phyloP scores from a whole-genome alignment of 352 stramenopile species.

The Pythium guiyangense region DNA sequence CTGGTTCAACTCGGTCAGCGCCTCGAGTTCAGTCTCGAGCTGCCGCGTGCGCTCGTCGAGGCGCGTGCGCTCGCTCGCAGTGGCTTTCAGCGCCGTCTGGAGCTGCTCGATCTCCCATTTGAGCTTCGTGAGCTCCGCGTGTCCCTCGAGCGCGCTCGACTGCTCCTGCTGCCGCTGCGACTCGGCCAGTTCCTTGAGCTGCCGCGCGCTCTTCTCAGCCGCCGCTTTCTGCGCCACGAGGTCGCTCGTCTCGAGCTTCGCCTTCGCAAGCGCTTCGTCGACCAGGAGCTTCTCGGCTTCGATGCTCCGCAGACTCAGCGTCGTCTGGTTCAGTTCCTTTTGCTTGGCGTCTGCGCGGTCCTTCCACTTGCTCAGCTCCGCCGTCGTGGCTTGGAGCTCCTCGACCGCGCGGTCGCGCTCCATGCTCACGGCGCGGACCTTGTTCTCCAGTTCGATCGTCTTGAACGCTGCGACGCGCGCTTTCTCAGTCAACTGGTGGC shows the following conservation, averaged over 20 bases:
- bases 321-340: slow-evolving; percentile 27
- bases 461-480: slow-evolving; percentile 15
- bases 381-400: slow-evolving; percentile 12
- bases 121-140: slow-evolving; percentile 21
- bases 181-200: slow-evolving; percentile 9
- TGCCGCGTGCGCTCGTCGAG: slow-evolving; percentile 20
- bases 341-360: slow-evolving; percentile 25
- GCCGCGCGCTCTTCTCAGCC: background rate
- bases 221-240: slow-evolving; percentile 7
- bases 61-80: slow-evolving; percentile 34
- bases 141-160: slow-evolving; percentile 11
- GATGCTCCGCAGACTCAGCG: slow-evolving; percentile 13
- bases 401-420: slow-evolving; percentile 19
- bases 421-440: background rate
- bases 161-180: slow-evolving; percentile 12
- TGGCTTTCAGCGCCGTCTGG: slow-evolving; percentile 23
- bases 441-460: slow-evolving; percentile 18
- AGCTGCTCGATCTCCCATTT: slow-evolving; percentile 55
- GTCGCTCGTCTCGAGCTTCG: slow-evolving; percentile 27
- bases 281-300: slow-evolving; percentile 29
- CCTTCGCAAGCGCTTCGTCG: slow-evolving; percentile 18
- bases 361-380: slow-evolving; percentile 29
- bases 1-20: slow-evolving; percentile 20
- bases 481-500: slow-evolving; percentile 31
- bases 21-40: slow-evolving; percentile 31